Percentiles rank a stretch among this genome's conserved stretches.
Evolutionary conservation across 352 stramenopile species (phyloP).

Genomic region (Thalassiosira sp.): DNA sequence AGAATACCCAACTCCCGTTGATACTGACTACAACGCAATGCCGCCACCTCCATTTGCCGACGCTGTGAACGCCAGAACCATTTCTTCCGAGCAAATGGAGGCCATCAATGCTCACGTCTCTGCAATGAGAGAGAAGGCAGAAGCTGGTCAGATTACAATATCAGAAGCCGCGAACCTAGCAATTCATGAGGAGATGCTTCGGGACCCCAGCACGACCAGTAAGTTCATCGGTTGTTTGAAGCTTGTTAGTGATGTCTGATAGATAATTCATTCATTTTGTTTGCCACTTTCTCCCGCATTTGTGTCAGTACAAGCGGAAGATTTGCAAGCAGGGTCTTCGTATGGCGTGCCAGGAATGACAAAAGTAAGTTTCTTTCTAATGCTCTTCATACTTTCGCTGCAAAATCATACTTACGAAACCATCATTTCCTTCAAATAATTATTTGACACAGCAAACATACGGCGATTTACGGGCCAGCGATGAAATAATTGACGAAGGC

Average conservation of each 20-base stretch:
- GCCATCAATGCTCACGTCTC: conserved; percentile 78
- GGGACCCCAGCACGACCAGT: conserved; percentile 86
- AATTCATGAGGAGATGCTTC: conserved; percentile 90
- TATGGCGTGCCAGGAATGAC: conserved; percentile 91
- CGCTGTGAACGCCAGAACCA: conserved; percentile 78
- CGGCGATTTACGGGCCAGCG: conserved; percentile 83
- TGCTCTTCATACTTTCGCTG: too few relatives aligned
- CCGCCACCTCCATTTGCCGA: conserved; percentile 71
- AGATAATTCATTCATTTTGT: too few relatives aligned
- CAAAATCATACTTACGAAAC: too few relatives aligned
- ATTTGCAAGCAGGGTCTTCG: conserved; percentile 87
- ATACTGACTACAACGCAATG: conserved; percentile 87
- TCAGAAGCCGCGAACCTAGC: conserved; percentile 89
- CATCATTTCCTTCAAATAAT: too few relatives aligned
- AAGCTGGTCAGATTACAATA: conserved; percentile 86
- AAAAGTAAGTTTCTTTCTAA: too few relatives aligned
- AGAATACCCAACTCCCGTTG: conserved; percentile 85
- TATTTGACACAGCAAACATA: conserved; percentile 89
- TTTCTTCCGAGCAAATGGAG: conserved; percentile 75
- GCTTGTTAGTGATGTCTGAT: too few relatives aligned
- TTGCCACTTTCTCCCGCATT: too few relatives aligned
- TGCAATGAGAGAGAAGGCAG: conserved; percentile 73
- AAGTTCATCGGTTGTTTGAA: too few relatives aligned
- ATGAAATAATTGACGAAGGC: conserved; percentile 91
- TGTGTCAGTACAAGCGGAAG: conserved; percentile 84